These are phyloP conservation scores for Eucalyptus curtisii DNA, from an alignment of 345 rosid genomes.

Conservation along the genomic window DNA sequence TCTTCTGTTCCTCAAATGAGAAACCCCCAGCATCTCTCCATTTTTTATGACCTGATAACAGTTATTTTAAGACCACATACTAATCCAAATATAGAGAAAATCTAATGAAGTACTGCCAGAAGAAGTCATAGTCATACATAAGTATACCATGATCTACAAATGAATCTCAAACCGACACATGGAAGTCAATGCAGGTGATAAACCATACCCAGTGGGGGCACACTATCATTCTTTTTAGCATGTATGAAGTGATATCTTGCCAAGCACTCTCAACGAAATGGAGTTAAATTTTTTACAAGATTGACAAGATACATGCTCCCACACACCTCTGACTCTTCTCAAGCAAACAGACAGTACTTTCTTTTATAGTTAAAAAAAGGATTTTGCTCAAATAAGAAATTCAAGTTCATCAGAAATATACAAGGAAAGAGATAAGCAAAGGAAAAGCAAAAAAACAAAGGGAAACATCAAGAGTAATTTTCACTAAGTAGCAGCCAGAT, in stretches of 20 bases:
- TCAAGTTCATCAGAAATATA: neutral
- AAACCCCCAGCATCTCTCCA: constrained; percentile 99
- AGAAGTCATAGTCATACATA: neutral
- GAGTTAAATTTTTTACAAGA: neutral
- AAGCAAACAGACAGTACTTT: neutral
- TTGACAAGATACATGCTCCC: neutral
- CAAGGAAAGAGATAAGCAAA: neutral
- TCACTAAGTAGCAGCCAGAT: neutral
- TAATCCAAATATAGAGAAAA: neutral
- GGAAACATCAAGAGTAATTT: neutral
- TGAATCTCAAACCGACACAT: neutral
- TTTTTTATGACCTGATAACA: constrained; percentile 83
- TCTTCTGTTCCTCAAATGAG: constrained; percentile 90
- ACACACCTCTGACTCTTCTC: neutral
- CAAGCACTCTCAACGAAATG: neutral
- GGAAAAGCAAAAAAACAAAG: neutral
- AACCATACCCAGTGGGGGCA: neutral
- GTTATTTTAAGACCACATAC: neutral
- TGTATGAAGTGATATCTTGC: neutral
- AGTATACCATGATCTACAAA: neutral
- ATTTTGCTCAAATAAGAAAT: neutral
- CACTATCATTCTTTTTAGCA: neutral
- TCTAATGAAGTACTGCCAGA: neutral
- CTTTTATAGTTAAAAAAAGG: neutral
- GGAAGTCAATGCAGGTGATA: neutral